Conservation (phyloP, 164 flowering plant species). For the Piper longum region DNA sequence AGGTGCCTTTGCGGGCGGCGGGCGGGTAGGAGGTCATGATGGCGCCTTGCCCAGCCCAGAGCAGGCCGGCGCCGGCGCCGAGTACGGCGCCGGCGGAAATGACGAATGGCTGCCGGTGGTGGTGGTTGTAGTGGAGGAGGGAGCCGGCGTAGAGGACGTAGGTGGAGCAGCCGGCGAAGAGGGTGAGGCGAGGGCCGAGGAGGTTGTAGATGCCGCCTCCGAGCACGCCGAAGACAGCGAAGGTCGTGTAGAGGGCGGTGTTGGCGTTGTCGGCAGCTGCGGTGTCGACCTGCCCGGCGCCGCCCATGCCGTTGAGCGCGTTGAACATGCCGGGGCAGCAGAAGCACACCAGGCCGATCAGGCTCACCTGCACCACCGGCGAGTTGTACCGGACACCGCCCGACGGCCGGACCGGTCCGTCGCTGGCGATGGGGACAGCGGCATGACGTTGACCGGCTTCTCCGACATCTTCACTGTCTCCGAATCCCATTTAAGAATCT, state of each 20-base stretch:
- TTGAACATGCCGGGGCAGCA: conserved; percentile 99
- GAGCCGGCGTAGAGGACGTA: conserved; percentile 74
- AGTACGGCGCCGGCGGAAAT: conserved; percentile 64
- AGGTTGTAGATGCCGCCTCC: conserved; percentile 88
- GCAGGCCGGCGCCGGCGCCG: conserved; percentile 82
- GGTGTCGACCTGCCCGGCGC: conserved; percentile 83
- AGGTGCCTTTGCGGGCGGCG: conserved; percentile 47
- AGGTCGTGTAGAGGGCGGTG: conserved; percentile 87
- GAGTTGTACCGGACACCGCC: conserved; percentile 54
- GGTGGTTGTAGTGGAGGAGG: conserved; percentile 72
- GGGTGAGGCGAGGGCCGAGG: conserved; percentile 66
- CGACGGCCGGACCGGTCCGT: neutral
- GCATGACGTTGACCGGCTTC: neutral
- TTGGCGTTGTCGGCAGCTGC: conserved; percentile 83
- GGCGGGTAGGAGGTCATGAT: conserved; percentile 94
- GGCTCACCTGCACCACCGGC: conserved; percentile 51
- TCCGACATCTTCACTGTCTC: neutral
- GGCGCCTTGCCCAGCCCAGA: conserved; percentile 92
- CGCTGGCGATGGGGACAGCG: neutral
- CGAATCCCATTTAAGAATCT: neutral
- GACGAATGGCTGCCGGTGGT: conserved; percentile 46
- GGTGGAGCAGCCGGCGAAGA: conserved; percentile 55
- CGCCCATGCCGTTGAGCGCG: conserved; percentile 92
- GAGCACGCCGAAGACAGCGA: conserved; percentile 70
- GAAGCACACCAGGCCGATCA: conserved; percentile 84